Percentiles rank a stretch among this genome's conserved stretches.
Conservation (phyloP, 768 basidiomycete genomes). For the Pilatotrama ljubarskyi region DNA sequence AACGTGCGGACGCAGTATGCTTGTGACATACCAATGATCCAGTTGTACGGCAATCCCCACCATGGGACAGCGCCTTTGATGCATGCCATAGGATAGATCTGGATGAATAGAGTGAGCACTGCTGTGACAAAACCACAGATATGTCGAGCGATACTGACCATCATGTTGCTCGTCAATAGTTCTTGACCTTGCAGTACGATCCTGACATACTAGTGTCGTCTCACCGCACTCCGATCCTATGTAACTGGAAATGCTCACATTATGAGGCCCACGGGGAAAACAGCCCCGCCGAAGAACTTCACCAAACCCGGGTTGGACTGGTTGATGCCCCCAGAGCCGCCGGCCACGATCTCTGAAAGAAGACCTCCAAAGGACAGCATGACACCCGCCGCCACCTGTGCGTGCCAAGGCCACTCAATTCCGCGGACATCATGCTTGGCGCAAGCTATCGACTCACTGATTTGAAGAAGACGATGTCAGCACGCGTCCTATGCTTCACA, state of each 20-base stretch:
- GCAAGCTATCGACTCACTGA: slow-evolving; percentile 45
- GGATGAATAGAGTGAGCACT: neutral
- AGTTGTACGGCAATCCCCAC: slow-evolving; percentile 71
- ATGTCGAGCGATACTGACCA: slow-evolving; percentile 43
- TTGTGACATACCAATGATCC: slow-evolving; percentile 55
- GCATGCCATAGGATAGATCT: slow-evolving; percentile 73
- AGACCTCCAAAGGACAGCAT: slow-evolving; percentile 79
- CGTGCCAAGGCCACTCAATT: neutral
- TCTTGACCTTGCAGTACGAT: slow-evolving; percentile 72
- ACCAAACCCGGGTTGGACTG: slow-evolving; percentile 64
- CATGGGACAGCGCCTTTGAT: slow-evolving; percentile 61
- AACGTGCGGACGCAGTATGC: neutral
- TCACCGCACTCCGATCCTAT: neutral
- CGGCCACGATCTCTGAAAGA: slow-evolving; percentile 57
- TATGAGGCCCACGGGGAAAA: slow-evolving; percentile 76
- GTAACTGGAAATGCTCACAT: slow-evolving; percentile 48
- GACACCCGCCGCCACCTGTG: slow-evolving; percentile 63
- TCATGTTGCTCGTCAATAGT: slow-evolving; percentile 74
- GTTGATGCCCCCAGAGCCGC: slow-evolving; percentile 54
- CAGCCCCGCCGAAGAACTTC: slow-evolving; percentile 63
- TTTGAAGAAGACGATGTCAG: slow-evolving; percentile 63
- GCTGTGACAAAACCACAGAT: neutral
- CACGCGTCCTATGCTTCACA: slow-evolving; percentile 63
- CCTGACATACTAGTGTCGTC: slow-evolving; percentile 39
- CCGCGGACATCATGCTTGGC: neutral